phyloP scores from a whole-genome alignment of 2,329 filamentous ascomycete species.

The Fusarium mexicanum region DNA sequence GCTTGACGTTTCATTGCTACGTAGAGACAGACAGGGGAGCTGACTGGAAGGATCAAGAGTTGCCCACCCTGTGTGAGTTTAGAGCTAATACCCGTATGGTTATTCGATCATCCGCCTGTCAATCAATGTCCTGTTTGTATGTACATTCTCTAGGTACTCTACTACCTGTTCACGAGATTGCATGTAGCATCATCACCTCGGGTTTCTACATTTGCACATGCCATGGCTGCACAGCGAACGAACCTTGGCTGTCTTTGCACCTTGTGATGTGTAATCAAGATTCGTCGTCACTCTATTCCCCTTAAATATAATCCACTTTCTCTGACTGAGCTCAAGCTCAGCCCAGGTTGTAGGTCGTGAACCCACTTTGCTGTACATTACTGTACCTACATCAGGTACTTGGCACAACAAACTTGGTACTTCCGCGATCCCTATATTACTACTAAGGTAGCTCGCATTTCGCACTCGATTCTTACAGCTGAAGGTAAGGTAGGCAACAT shows the following conservation, averaged over 20 bases:
- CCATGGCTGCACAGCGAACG: background rate
- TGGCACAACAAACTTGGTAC: background rate
- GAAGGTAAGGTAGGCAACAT: background rate
- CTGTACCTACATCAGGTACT: constrained; percentile 12
- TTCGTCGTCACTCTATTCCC: background rate
- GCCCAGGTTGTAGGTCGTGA: background rate
- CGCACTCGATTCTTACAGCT: background rate
- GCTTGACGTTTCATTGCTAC: background rate
- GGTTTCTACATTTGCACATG: constrained; percentile 26
- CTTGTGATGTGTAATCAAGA: background rate
- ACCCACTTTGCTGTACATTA: constrained; percentile 10
- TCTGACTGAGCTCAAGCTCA: background rate
- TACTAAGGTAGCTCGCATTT: background rate
- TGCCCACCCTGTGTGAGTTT: constrained; percentile 26
- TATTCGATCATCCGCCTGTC: constrained; percentile 19
- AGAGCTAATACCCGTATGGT: background rate
- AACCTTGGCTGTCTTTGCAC: constrained; percentile 1
- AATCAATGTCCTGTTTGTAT: background rate
- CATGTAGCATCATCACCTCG: constrained; percentile 11
- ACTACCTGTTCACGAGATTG: background rate
- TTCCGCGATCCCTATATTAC: background rate
- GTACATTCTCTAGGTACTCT: background rate
- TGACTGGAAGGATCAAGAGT: background rate
- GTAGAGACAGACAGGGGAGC: background rate
- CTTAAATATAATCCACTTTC: constrained; percentile 15